phyloP scores from a whole-genome alignment of 2,329 filamentous ascomycete genomes.

The Ophiostoma ulmi region DNA sequence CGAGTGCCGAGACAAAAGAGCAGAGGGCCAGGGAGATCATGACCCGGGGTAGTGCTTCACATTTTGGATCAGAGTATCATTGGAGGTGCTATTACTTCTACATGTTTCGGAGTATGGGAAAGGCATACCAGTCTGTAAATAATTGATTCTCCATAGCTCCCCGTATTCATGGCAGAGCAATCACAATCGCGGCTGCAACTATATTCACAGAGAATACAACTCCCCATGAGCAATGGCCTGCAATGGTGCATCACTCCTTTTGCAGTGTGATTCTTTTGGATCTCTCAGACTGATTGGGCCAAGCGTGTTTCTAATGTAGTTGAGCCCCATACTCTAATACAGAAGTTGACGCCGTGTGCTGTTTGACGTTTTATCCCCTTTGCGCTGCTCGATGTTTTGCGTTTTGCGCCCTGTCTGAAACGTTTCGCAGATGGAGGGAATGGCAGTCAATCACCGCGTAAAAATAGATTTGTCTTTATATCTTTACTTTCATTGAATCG shows the following conservation, averaged over 20 bases:
- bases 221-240: slow-evolving; percentile 7
- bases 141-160: background rate
- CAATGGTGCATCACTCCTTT: background rate
- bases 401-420: slow-evolving; percentile 11
- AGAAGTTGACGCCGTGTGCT: background rate
- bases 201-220: background rate
- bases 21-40: slow-evolving; percentile 10
- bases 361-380: slow-evolving; percentile 7
- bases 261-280: background rate
- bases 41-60: slow-evolving; percentile 10
- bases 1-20: background rate
- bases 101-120: background rate
- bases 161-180: background rate
- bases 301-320: background rate
- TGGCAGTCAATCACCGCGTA: background rate
- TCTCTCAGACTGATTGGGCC: background rate
- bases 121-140: background rate
- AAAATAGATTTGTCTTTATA: background rate
- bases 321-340: background rate
- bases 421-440: background rate
- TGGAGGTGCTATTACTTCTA: background rate
- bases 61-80: background rate
- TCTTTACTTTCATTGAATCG: background rate
- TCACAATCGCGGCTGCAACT: too few relatives aligned
- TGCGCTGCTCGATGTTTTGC: background rate